phyloP scores from a whole-genome alignment of 768 basidiomycete species.

The Coprinopsis cinerea region DNA sequence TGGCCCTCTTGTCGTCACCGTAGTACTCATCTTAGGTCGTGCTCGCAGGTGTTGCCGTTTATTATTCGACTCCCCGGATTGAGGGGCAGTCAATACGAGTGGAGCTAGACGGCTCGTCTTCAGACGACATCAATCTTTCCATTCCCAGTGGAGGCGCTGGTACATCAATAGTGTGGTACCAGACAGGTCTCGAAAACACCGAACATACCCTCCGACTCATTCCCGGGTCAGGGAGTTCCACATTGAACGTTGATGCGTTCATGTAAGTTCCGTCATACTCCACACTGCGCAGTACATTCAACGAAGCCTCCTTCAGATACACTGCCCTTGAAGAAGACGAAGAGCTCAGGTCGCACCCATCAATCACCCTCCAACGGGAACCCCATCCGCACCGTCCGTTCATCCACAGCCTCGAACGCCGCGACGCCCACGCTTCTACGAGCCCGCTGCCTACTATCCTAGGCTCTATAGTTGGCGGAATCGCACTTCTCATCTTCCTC shows the following conservation, averaged over 20 bases:
- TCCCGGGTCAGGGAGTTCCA: neutral
- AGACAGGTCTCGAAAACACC: neutral
- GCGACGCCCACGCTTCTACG: neutral
- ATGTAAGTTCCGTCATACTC: neutral
- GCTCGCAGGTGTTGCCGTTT: neutral
- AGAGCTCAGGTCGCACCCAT: neutral
- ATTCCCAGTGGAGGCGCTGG: neutral
- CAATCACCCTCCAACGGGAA: neutral
- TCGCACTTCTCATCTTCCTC: neutral
- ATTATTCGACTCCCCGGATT: neutral
- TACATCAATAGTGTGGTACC: neutral
- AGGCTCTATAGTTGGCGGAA: slow-evolving; percentile 1
- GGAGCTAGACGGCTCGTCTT: neutral
- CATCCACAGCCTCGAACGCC: neutral
- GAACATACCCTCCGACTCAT: neutral
- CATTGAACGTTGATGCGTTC: neutral
- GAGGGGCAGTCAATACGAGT: neutral
- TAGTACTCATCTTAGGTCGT: neutral
- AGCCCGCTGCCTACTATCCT: neutral
- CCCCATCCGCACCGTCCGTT: neutral
- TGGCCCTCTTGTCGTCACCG: neutral
- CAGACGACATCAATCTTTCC: neutral
- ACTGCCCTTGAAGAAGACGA: neutral
- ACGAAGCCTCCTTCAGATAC: neutral
- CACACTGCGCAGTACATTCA: neutral